Percentiles rank a stretch among this genome's conserved stretches.
These are phyloP conservation scores for Lachancea dasiensis DNA, from an alignment of 805 yeast species.

Conservation along the genomic window DNA sequence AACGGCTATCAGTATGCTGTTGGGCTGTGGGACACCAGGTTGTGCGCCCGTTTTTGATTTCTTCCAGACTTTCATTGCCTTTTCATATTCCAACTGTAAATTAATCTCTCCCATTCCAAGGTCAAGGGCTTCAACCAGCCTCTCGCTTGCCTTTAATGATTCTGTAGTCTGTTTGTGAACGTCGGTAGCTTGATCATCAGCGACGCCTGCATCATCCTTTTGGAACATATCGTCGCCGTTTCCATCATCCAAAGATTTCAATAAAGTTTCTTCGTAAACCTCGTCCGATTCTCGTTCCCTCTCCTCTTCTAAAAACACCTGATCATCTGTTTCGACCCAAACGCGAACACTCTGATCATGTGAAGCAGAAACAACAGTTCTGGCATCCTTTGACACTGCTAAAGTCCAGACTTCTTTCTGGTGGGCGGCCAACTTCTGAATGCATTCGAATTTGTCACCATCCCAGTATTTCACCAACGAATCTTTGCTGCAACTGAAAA, in stretches of 20 bases:
- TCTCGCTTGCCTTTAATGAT: constrained; percentile 91
- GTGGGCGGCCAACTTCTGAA: constrained; percentile 81
- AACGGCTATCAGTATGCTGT: constrained; percentile 70
- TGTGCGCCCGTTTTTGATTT: constrained; percentile 39
- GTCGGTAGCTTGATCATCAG: constrained; percentile 48
- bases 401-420: constrained; percentile 93
- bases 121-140: constrained; percentile 85
- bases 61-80: constrained; percentile 37
- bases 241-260: constrained; percentile 63
- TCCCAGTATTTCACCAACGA: constrained; percentile 94
- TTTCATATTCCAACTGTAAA: constrained; percentile 44
- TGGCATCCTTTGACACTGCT: constrained; percentile 68
- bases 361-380: constrained; percentile 70
- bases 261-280: constrained; percentile 72
- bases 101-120: constrained; percentile 68
- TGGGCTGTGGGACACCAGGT: constrained; percentile 56
- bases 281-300: constrained; percentile 94
- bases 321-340: constrained; percentile 93
- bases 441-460: constrained; percentile 92
- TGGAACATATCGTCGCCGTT: constrained; percentile 37
- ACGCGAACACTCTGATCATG: constrained; percentile 91
- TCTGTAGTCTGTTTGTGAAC: constrained; percentile 84
- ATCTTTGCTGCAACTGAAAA: constrained; percentile 87
- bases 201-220: constrained; percentile 38
- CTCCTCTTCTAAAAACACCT: constrained; percentile 95